A percentile compares a stretch with the other conserved stretches of the same genome.
phyloP scores from a whole-genome alignment of 2,329 filamentous ascomycete genomes.

The Nothophaeocryptopus gaeumannii region DNA sequence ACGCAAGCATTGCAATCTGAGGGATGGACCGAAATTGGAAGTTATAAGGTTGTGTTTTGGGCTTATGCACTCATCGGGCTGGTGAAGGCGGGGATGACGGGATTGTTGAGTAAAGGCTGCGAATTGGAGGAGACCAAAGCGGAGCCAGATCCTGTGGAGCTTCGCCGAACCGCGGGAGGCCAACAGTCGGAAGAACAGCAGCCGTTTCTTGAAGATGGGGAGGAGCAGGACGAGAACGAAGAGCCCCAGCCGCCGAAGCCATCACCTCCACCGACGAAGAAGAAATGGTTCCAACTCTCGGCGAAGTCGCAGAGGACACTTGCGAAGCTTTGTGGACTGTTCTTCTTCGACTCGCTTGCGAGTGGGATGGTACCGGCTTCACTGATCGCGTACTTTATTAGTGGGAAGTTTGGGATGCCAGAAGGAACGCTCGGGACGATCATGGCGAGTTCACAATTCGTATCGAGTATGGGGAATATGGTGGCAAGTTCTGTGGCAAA shows the following conservation, averaged over 20 bases:
- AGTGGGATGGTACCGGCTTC: constrained; percentile 58
- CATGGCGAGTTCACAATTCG: constrained; percentile 48
- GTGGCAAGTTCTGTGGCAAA: constrained; percentile 62
- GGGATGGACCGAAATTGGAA: constrained; percentile 39
- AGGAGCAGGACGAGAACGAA: constrained; percentile 5
- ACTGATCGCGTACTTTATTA: constrained; percentile 54
- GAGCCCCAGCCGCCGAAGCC: background rate
- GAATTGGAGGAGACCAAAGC: constrained; percentile 30
- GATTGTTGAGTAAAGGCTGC: constrained; percentile 40
- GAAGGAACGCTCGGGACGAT: constrained; percentile 54
- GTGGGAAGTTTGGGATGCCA: constrained; percentile 51
- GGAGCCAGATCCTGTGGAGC: constrained; percentile 6
- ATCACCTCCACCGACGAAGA: constrained; percentile 2
- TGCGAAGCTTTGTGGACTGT: constrained; percentile 62
- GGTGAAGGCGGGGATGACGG: constrained; percentile 38
- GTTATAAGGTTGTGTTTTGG: constrained; percentile 44
- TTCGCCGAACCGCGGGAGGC: background rate
- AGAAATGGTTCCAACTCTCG: constrained; percentile 14
- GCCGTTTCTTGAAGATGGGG: constrained; percentile 11
- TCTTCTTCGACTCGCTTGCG: constrained; percentile 66
- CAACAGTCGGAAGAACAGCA: constrained; percentile 16
- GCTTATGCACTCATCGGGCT: constrained; percentile 43
- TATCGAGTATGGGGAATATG: constrained; percentile 43
- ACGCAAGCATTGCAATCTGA: constrained; percentile 34
- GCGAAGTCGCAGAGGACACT: constrained; percentile 33